phyloP scores from a whole-genome alignment of 305 asterid species.

The Rubia tinctorum region DNA sequence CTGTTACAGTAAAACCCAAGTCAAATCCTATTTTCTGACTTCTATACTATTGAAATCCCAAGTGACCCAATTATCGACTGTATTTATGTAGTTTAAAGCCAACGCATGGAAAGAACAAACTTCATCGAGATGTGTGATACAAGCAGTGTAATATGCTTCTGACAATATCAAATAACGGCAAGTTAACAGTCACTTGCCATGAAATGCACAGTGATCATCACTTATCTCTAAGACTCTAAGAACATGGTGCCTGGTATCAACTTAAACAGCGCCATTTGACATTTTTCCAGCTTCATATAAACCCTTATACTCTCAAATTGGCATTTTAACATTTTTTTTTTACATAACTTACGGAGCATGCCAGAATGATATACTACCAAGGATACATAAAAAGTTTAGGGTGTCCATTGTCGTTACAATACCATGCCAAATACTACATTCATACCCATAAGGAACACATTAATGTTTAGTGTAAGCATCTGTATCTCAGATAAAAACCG shows the following conservation, averaged over 20 bases:
- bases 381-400: constrained; percentile 7
- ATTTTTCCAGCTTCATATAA: background rate
- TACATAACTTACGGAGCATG: background rate
- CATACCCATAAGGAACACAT: background rate
- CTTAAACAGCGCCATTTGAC: background rate
- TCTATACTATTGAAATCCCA: background rate
- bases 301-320: background rate
- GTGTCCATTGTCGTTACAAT: background rate
- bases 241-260: too few relatives aligned
- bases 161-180: background rate
- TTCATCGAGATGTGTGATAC: background rate
- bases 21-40: background rate
- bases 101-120: background rate
- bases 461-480: background rate
- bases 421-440: background rate
- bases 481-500: background rate
- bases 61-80: background rate
- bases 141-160: background rate
- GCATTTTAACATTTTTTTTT: background rate
- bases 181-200: background rate
- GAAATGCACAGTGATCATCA: background rate
- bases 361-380: background rate
- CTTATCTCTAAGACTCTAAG: background rate
- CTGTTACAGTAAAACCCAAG: background rate
- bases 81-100: background rate